Evolutionary conservation across 495 filamentous ascomycete species (phyloP).

Genomic region (Lophium mytilinum): DNA sequence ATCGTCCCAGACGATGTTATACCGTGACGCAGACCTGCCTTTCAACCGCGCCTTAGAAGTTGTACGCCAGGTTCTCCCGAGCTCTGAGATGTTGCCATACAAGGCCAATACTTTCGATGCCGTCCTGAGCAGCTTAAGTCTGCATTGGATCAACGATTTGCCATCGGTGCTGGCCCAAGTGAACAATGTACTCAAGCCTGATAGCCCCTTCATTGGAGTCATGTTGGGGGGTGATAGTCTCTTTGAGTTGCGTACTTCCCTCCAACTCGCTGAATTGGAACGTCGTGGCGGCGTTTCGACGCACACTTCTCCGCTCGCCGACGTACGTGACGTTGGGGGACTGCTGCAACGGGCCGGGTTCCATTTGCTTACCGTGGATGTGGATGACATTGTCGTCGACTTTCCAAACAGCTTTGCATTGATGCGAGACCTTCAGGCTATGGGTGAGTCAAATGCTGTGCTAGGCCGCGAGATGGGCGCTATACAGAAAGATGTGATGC

Average conservation of each 20-base stretch:
- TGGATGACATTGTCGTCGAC: constrained; percentile 93
- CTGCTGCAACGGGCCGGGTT: constrained; percentile 82
- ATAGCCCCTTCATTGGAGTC: constrained; percentile 84
- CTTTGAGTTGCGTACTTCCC: constrained; percentile 85
- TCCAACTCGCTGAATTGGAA: constrained; percentile 89
- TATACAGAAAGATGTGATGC: constrained; percentile 71
- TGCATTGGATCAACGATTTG: constrained; percentile 98
- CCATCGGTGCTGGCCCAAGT: constrained; percentile 74
- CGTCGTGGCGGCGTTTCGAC: constrained; percentile 79
- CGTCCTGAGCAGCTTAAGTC: constrained; percentile 72
- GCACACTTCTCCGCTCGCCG: constrained; percentile 81
- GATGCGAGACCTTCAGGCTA: constrained; percentile 87
- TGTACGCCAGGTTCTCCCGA: constrained; percentile 57
- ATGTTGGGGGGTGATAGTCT: constrained; percentile 95
- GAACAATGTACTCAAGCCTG: constrained; percentile 77
- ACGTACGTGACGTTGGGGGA: constrained; percentile 85
- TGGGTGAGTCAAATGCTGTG: constrained; percentile 88
- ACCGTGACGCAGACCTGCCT: constrained; percentile 68
- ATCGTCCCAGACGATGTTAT: constrained; percentile 64
- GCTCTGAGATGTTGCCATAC: constrained; percentile 70
- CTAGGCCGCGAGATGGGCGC: constrained; percentile 67
- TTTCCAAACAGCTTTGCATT: constrained; percentile 88
- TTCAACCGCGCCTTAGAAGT: constrained; percentile 69
- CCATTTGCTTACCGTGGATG: constrained; percentile 91
- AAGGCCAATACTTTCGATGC: constrained; percentile 73